Percentiles rank a stretch among this genome's conserved stretches.
These are phyloP conservation scores for Neoboletus brunneissimus DNA, from an alignment of 768 basidiomycete species.

Conservation along the genomic window DNA sequence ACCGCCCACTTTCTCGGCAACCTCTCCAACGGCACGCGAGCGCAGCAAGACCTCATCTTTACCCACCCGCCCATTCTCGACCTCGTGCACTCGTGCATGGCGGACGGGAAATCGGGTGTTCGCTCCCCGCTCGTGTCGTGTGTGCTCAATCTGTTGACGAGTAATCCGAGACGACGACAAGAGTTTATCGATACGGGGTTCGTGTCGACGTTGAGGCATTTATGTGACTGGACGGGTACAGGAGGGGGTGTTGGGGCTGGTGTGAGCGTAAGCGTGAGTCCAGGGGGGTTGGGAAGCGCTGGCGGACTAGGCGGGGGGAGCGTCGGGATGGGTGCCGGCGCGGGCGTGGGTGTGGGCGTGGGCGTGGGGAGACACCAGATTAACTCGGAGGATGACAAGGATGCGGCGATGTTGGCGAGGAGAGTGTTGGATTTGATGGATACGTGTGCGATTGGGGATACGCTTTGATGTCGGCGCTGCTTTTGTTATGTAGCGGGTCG, in stretches of 20 bases:
- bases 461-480: slow-evolving; percentile 13
- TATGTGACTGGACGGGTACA: slow-evolving; percentile 38
- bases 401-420: slow-evolving; percentile 56
- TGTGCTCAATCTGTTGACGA: slow-evolving; percentile 53
- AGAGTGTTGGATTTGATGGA: slow-evolving; percentile 52
- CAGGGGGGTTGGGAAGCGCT: slow-evolving; percentile 21
- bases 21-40: slow-evolving; percentile 56
- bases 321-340: neutral
- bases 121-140: slow-evolving; percentile 60
- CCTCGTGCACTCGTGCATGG: slow-evolving; percentile 56
- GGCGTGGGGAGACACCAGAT: slow-evolving; percentile 30
- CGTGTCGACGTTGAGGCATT: slow-evolving; percentile 41
- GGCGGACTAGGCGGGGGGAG: slow-evolving; percentile 1
- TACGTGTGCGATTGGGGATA: slow-evolving; percentile 24
- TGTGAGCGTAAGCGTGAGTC: slow-evolving; percentile 30
- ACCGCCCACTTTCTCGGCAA: slow-evolving; percentile 66
- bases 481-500: neutral
- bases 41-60: slow-evolving; percentile 53
- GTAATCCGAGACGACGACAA: slow-evolving; percentile 35
- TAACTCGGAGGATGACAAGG: slow-evolving; percentile 56
- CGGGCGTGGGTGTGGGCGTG: neutral
- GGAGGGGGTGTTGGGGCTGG: slow-evolving; percentile 2
- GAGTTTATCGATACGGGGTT: slow-evolving; percentile 46
- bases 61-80: slow-evolving; percentile 48
- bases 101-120: slow-evolving; percentile 54